These are phyloP conservation scores for Crataegus laevigata DNA, from an alignment of 306 rosid genomes.

Conservation along the genomic window DNA sequence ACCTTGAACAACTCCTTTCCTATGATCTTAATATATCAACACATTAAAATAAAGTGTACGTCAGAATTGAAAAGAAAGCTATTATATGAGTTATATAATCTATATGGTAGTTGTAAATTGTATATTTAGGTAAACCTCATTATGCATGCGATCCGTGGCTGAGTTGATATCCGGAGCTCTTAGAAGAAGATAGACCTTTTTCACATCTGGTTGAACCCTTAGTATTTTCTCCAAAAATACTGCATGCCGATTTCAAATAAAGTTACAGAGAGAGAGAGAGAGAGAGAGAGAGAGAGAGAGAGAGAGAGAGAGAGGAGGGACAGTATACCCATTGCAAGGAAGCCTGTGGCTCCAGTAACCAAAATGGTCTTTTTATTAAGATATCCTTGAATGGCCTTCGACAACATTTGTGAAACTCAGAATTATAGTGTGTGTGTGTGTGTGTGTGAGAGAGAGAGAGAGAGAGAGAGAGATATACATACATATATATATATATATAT, in stretches of 20 bases:
- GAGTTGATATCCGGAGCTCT: not conserved
- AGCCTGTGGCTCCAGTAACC: slow-evolving; percentile 25
- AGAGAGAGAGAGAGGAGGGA: not conserved
- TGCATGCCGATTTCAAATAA: not conserved
- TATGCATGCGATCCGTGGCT: slow-evolving; percentile 7
- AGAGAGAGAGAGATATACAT: no score
- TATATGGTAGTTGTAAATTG: no score
- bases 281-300: no score
- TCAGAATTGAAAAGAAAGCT: not conserved
- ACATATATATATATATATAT: no score
- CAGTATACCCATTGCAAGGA: slow-evolving; percentile 9
- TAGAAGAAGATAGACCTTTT: slow-evolving; percentile 11
- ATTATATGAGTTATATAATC: no score
- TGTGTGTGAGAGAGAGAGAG: no score
- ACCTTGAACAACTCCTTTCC: slow-evolving; percentile 10
- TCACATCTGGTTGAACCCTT: slow-evolving; percentile 10
- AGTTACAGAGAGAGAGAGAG: no score
- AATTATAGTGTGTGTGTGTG: no score
- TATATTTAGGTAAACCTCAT: not conserved
- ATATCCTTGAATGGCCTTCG: slow-evolving; percentile 9
- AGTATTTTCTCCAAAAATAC: slow-evolving; percentile 13
- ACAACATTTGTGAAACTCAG: slow-evolving; percentile 14
- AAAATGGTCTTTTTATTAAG: slow-evolving; percentile 18
- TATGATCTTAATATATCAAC: not conserved
- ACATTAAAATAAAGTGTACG: no score